Evolutionary conservation across 306 rosid genomes (phyloP).

Genomic region (Vigna unguiculata): DNA sequence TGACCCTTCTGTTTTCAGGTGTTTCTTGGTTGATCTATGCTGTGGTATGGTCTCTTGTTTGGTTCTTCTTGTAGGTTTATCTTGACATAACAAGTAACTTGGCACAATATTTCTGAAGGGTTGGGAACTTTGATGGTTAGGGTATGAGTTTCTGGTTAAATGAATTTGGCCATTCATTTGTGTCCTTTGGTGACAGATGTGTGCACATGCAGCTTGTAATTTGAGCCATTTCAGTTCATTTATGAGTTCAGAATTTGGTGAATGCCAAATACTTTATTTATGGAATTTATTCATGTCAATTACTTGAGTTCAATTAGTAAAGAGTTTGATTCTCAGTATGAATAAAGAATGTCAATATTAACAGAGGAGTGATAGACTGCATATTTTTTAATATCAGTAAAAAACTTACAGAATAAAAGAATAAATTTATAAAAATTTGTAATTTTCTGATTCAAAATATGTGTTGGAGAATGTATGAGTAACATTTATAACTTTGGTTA

Average conservation of each 20-base stretch:
- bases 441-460: no score
- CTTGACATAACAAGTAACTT: slow-evolving; percentile 16
- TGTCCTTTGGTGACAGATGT: slow-evolving; percentile 25
- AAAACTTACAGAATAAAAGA: no score
- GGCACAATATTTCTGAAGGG: slow-evolving; percentile 27
- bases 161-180: slow-evolving; percentile 33
- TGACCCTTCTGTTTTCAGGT: slow-evolving; percentile 53
- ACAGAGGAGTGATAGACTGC: no score
- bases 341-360: neutral
- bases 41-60: slow-evolving; percentile 50
- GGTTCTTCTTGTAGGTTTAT: slow-evolving; percentile 38
- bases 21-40: slow-evolving; percentile 50
- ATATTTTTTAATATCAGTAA: no score
- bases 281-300: slow-evolving; percentile 13
- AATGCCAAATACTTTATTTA: neutral
- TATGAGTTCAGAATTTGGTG: slow-evolving; percentile 35
- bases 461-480: no score
- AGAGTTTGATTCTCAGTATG: neutral
- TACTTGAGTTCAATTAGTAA: neutral
- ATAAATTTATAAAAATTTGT: no score
- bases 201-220: slow-evolving; percentile 41
- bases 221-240: slow-evolving; percentile 31
- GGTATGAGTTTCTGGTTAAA: slow-evolving; percentile 33
- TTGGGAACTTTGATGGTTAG: slow-evolving; percentile 5
- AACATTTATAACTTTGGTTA: no score